phyloP scores from a whole-genome alignment of 2,329 filamentous ascomycete species.

The Remersonia thermophila region DNA sequence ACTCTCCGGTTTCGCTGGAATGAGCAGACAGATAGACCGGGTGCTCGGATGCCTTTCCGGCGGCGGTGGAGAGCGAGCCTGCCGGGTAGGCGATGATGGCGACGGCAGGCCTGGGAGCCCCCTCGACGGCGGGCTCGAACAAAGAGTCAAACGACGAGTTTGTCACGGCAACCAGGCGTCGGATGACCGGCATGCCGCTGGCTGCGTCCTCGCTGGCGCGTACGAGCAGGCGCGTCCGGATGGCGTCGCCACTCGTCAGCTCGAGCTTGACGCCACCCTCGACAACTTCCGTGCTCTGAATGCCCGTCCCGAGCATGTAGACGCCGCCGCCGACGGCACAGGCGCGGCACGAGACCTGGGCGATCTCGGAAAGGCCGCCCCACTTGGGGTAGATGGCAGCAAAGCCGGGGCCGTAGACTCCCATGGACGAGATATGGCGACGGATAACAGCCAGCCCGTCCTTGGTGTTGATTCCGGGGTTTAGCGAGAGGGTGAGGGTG shows the following conservation, averaged over 20 bases:
- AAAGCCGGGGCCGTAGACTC: slow-evolving; percentile 78
- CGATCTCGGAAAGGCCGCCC: slow-evolving; percentile 78
- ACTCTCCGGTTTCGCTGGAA: slow-evolving; percentile 86
- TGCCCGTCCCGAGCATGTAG: slow-evolving; percentile 69
- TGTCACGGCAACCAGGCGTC: slow-evolving; percentile 56
- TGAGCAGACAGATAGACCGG: slow-evolving; percentile 57
- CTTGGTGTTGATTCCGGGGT: slow-evolving; percentile 46
- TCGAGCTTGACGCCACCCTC: slow-evolving; percentile 13
- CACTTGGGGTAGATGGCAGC: slow-evolving; percentile 85
- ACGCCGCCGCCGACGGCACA: slow-evolving; percentile 82
- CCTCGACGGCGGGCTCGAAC: slow-evolving; percentile 62
- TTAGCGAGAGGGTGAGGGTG: slow-evolving; percentile 63
- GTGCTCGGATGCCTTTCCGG: slow-evolving; percentile 25
- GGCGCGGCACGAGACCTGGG: slow-evolving; percentile 83
- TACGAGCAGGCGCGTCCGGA: slow-evolving; percentile 45
- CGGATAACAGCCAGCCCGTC: slow-evolving; percentile 63
- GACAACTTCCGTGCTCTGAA: slow-evolving; percentile 29
- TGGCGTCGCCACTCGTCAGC: slow-evolving; percentile 44
- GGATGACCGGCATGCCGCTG: slow-evolving; percentile 27
- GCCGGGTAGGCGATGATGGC: slow-evolving; percentile 56
- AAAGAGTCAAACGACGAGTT: slow-evolving; percentile 51
- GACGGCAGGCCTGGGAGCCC: slow-evolving; percentile 61
- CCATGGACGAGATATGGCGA: slow-evolving; percentile 74
- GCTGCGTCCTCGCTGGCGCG: slow-evolving; percentile 25
- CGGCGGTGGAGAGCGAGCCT: slow-evolving; percentile 28